phyloP scores from a whole-genome alignment of 495 filamentous ascomycete species.

The Penicillium soppii region DNA sequence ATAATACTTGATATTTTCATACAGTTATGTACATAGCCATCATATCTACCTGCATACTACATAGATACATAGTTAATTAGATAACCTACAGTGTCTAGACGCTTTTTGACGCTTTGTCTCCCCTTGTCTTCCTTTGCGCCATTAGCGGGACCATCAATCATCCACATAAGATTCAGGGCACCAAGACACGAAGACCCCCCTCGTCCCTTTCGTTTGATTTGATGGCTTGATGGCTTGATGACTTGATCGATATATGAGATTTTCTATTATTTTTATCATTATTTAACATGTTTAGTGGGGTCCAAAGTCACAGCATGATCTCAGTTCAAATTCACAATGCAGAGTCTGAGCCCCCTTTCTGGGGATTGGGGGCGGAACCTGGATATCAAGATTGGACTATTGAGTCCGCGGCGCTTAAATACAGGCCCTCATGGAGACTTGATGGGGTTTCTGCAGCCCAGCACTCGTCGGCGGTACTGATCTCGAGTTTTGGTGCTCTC shows the following conservation, averaged over 20 bases:
- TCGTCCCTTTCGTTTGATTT: not conserved
- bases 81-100: not conserved
- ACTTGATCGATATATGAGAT: not conserved
- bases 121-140: no score
- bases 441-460: conserved; percentile 36
- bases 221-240: not conserved
- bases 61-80: no score
- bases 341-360: conserved; percentile 31
- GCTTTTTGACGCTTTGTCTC: conserved; percentile 9
- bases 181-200: not conserved
- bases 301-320: conserved; percentile 2
- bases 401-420: conserved; percentile 40
- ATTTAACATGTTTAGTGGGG: not conserved
- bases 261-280: not conserved
- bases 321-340: conserved; percentile 19
- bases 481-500: conserved; percentile 28
- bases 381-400: conserved; percentile 24
- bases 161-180: not conserved
- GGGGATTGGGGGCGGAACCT: conserved; percentile 23
- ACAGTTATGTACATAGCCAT: no score
- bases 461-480: conserved; percentile 35
- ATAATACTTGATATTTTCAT: no score
- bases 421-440: conserved; percentile 38
- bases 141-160: not conserved
- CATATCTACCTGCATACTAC: no score